phyloP scores from a whole-genome alignment of 306 rosid genomes.

The Citrullus amarus region DNA sequence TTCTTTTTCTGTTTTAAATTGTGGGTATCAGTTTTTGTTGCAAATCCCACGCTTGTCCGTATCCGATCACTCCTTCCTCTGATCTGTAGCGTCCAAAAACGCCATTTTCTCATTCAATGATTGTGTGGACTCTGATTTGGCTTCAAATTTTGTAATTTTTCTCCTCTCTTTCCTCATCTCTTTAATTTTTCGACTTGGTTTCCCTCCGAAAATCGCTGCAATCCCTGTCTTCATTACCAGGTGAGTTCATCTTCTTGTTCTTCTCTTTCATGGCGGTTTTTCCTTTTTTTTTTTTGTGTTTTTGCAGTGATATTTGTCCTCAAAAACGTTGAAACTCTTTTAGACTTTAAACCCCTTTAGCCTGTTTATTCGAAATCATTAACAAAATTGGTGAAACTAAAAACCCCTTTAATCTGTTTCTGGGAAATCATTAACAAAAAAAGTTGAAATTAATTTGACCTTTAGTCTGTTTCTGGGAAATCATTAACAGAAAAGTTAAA shows the following conservation, averaged over 20 bases:
- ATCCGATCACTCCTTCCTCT: background rate
- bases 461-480: background rate
- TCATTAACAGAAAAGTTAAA: background rate
- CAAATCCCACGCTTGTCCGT: background rate
- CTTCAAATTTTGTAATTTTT: background rate
- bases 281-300: background rate
- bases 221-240: background rate
- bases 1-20: background rate
- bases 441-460: background rate
- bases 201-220: slow-evolving; percentile 8
- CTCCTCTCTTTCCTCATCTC: background rate
- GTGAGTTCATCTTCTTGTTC: background rate
- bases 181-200: background rate
- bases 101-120: slow-evolving; percentile 4
- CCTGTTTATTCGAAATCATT: background rate
- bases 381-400: background rate
- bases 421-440: background rate
- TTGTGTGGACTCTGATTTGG: slow-evolving; percentile 10
- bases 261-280: slow-evolving; percentile 1
- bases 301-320: background rate
- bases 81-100: background rate
- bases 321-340: background rate
- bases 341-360: background rate
- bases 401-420: background rate
- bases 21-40: background rate